Evolutionary conservation across 441 rosid genomes (phyloP).

Genomic region (Pelargonium myrrhifolium): DNA sequence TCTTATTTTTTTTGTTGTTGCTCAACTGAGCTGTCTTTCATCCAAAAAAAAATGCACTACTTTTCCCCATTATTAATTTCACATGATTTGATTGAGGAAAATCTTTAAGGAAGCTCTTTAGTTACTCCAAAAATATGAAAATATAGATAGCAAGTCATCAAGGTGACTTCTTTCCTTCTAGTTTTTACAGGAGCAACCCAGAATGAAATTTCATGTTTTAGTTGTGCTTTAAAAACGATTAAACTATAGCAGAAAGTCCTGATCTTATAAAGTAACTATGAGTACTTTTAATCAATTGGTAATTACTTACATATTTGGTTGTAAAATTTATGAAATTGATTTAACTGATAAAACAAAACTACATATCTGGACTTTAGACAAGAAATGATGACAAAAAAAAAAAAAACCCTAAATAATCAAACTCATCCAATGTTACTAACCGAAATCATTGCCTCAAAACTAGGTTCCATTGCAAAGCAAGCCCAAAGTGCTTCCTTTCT

Average conservation of each 20-base stretch:
- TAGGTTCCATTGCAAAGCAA: constrained; percentile 83
- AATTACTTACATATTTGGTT: not conserved
- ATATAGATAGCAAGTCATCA: not conserved
- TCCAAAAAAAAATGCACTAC: not conserved
- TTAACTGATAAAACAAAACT: not conserved
- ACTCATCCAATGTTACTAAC: constrained; percentile 31
- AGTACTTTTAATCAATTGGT: not conserved
- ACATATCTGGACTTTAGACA: not conserved
- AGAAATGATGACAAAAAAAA: not conserved
- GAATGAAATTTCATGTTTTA: not conserved
- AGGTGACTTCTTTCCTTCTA: not conserved
- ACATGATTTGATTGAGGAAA: not conserved
- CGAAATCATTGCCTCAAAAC: constrained; percentile 70
- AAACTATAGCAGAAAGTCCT: not conserved
- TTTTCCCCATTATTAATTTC: not conserved
- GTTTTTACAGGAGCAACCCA: not conserved
- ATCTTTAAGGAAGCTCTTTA: not conserved
- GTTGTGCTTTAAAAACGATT: not conserved
- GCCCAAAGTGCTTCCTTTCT: constrained; percentile 96
- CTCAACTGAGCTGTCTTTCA: not conserved
- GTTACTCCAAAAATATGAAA: not conserved
- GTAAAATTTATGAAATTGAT: not conserved
- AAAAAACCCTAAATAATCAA: not conserved
- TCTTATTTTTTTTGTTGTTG: not conserved
- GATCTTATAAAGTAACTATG: not conserved